Conservation (phyloP, 345 rosid genomes). For the Gossypium ekmanianum region DNA sequence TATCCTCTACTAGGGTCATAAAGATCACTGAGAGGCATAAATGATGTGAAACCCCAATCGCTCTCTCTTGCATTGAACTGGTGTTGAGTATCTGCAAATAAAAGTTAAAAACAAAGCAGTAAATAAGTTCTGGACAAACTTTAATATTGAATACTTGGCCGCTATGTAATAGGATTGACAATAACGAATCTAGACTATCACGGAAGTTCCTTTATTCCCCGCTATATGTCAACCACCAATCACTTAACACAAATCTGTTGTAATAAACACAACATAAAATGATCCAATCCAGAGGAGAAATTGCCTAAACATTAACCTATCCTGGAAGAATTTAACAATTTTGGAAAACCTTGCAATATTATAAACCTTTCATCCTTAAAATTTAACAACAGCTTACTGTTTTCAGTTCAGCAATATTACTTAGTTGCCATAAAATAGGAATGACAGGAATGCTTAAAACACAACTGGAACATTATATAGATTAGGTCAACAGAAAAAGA, state of each 20-base stretch:
- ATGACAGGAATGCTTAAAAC: not conserved
- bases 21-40: constrained; percentile 88
- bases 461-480: not conserved
- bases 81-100: constrained; percentile 80
- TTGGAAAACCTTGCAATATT: not conserved
- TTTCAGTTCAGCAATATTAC: not conserved
- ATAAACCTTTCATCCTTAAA: not conserved
- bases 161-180: constrained; percentile 15
- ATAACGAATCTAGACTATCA: constrained; percentile 10
- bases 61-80: constrained; percentile 95
- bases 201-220: not conserved
- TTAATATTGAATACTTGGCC: not conserved
- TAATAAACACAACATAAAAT: not conserved
- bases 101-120: constrained; percentile 9
- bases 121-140: constrained; percentile 1
- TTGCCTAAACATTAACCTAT: not conserved
- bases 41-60: constrained; percentile 98
- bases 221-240: not conserved
- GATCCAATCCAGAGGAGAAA: not conserved
- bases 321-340: not conserved
- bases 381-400: not conserved
- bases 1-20: constrained; percentile 84
- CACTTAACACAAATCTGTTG: not conserved
- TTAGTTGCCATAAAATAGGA: not conserved
- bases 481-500: not conserved